phyloP scores from a whole-genome alignment of 805 yeast genomes.

The Ogataea glucozyma region DNA sequence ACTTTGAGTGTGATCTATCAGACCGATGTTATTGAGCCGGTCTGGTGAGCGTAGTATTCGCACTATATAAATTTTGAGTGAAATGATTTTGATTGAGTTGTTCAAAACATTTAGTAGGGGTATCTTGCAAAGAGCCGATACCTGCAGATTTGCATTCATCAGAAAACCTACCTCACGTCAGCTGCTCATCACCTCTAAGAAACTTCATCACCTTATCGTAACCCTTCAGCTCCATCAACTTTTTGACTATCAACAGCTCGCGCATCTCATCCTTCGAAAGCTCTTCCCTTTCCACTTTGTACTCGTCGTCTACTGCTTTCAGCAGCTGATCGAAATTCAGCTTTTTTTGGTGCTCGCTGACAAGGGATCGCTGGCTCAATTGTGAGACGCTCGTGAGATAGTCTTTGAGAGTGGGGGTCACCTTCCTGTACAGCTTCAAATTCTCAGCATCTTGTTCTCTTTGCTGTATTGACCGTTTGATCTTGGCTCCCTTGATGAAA shows the following conservation, averaged over 20 bases:
- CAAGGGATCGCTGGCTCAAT: constrained; percentile 36
- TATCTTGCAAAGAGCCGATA: too few species aligned
- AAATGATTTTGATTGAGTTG: too few species aligned
- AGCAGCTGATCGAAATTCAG: constrained; percentile 52
- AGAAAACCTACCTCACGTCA: too few species aligned
- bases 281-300: constrained; percentile 19
- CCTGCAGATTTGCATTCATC: too few species aligned
- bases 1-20: too few species aligned
- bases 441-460: constrained; percentile 36
- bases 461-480: constrained; percentile 35
- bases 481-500: constrained; percentile 57
- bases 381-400: constrained; percentile 34
- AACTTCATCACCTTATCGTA: constrained; percentile 62
- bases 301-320: constrained; percentile 35
- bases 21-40: too few species aligned
- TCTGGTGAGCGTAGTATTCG: too few species aligned
- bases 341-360: constrained; percentile 31
- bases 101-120: too few species aligned
- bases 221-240: constrained; percentile 68
- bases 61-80: too few species aligned
- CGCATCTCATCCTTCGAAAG: constrained; percentile 43
- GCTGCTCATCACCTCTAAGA: constrained; percentile 38
- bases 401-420: constrained; percentile 30
- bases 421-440: constrained; percentile 33
- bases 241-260: constrained; percentile 56